Evolutionary conservation across 495 filamentous ascomycete species (phyloP).

Genomic region (Trichoderma erinaceum): DNA sequence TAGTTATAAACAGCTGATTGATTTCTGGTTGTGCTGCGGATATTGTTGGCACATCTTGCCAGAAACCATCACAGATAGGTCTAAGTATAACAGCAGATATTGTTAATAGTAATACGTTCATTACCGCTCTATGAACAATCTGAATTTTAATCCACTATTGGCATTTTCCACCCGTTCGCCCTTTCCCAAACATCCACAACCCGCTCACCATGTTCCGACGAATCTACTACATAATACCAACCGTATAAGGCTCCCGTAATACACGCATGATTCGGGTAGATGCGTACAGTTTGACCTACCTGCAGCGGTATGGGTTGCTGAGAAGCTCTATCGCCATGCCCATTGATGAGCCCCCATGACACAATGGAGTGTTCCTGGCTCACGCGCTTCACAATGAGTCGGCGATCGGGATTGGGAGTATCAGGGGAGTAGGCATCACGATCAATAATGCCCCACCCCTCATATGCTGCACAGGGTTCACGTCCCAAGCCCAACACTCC

Average conservation of each 20-base stretch:
- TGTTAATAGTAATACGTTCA: not conserved
- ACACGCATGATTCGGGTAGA: conserved; percentile 85
- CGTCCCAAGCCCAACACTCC: conserved; percentile 68
- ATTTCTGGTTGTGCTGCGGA: not conserved
- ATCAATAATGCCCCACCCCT: conserved; percentile 64
- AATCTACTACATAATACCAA: conserved; percentile 74
- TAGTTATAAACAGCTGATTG: not conserved
- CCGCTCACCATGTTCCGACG: conserved; percentile 45
- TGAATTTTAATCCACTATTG: not conserved
- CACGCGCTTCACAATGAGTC: conserved; percentile 52
- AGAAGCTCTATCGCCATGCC: conserved; percentile 30
- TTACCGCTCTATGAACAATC: not conserved
- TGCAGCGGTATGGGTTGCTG: conserved; percentile 37
- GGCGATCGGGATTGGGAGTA: conserved; percentile 38
- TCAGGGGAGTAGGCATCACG: conserved; percentile 30
- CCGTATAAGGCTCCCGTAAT: conserved; percentile 66
- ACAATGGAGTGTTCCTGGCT: conserved; percentile 65
- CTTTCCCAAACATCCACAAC: conserved; percentile 67
- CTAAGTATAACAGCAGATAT: not conserved
- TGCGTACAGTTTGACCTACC: conserved; percentile 55
- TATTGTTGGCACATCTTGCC: not conserved
- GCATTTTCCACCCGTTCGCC: conserved; percentile 51
- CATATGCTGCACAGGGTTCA: conserved; percentile 60
- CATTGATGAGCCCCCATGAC: conserved; percentile 29
- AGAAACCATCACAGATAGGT: not conserved